Evolutionary conservation across 2,329 filamentous ascomycete species (phyloP), one percentile per base, ranked within the genome.

Genomic region (Phoma sp.): DNA sequence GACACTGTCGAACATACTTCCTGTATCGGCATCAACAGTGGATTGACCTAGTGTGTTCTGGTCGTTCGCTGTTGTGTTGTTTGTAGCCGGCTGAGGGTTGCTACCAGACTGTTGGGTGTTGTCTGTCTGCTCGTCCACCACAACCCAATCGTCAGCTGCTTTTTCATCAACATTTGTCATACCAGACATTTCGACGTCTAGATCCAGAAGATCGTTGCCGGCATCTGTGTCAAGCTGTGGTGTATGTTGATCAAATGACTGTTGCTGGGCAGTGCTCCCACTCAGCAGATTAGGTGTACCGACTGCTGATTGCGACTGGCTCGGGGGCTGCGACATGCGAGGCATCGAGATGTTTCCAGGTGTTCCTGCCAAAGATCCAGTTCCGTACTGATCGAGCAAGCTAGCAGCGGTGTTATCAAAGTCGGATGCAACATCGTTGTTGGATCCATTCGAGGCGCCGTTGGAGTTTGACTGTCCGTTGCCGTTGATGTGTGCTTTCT

Each of bases 331-430:
- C 18, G 74, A 75, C 34, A 75, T 50, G 17, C 61, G 85, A 9
- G 86, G 86, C 1, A 86, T 84, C 1, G 84, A 81, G 65, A 86
- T 81, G 69, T 80, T 85, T 20, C 79, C 75, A 0, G 87, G 86
- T 6, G 87, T 89, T 2, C 85, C 50, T 76, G 83, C 32, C 79
- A 82, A 85, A 45, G 85, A 81, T 21, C 82, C 86, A 14, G 83
- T 83, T 57, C 88, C 85, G 77, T 88, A 89, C 73, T 89, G 85
- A 60, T 90, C 87, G 5, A 90, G 78, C n/a, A 88, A 75, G 49
- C 83, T 85, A 18, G 85, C 84, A 14, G 84, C 86, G 9, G 69
- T 71, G 47, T 76, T 74, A 23, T 75, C 71, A 7, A 61, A 62
- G 38, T 75, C 74, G 42, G 71, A 64, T 7, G 60, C 62, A 25